A percentile compares a stretch with the other conserved stretches of the same genome.
Conservation (phyloP, 768 basidiomycete genomes). For the Suillus brevipes region DNA sequence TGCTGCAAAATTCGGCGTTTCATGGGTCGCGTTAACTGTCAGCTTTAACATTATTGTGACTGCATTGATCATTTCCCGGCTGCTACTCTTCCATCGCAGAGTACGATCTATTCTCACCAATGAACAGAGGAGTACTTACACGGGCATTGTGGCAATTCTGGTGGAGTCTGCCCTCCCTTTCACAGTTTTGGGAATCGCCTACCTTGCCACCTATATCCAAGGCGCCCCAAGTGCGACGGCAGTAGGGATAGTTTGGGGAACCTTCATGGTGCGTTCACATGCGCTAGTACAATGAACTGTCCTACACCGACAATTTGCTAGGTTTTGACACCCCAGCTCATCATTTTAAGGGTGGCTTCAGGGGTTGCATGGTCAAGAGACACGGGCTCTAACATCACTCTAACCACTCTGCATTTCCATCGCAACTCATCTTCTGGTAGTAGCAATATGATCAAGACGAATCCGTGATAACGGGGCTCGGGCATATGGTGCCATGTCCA, state of each 20-base stretch:
- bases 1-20: conserved; percentile 2
- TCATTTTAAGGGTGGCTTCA: conserved; percentile 1
- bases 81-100: background rate
- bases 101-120: background rate
- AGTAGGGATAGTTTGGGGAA: background rate
- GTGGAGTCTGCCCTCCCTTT: conserved; percentile 9
- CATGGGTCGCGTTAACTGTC: conserved; percentile 4
- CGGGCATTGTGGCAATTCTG: background rate
- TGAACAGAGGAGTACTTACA: background rate
- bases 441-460: background rate
- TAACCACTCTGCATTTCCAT: background rate
- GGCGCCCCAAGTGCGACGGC: background rate
- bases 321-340: conserved; percentile 9
- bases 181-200: conserved; percentile 2
- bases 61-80: background rate
- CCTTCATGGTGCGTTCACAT: conserved; percentile 2
- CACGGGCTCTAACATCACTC: background rate
- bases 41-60: conserved; percentile 7
- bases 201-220: conserved; percentile 2
- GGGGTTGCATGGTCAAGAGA: conserved; percentile 7
- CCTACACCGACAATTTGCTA: background rate
- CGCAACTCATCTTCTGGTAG: background rate
- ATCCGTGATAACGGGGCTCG: background rate
- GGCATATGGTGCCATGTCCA: background rate
- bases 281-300: background rate